These are phyloP conservation scores for Didymella sp. DNA, from an alignment of 2,329 filamentous ascomycete genomes.

Conservation along the genomic window DNA sequence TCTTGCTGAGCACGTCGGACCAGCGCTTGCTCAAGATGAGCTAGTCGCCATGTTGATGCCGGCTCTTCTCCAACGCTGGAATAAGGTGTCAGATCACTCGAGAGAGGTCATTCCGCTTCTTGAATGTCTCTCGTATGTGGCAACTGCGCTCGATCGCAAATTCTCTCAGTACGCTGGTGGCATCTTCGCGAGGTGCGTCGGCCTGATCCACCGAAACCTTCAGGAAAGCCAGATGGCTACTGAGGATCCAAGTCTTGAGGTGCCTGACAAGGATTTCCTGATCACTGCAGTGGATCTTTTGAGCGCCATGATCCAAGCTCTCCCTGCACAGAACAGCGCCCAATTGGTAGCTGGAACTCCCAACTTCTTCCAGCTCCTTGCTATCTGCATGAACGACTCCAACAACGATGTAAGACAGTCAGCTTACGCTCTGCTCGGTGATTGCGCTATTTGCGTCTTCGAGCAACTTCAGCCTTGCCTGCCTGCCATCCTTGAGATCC, in stretches of 20 bases:
- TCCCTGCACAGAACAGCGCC: constrained; percentile 75
- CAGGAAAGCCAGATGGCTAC: constrained; percentile 77
- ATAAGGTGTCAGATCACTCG: constrained; percentile 84
- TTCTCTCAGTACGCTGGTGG: constrained; percentile 87
- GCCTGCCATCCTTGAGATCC: constrained; percentile 74
- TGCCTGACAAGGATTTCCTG: constrained; percentile 94
- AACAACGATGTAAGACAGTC: constrained; percentile 95
- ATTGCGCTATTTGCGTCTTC: constrained; percentile 93
- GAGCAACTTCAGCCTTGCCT: constrained; percentile 78
- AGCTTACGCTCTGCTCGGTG: constrained; percentile 90
- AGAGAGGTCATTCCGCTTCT: constrained; percentile 92
- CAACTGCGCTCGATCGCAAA: constrained; percentile 78
- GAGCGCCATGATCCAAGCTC: constrained; percentile 90
- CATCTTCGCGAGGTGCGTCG: constrained; percentile 86
- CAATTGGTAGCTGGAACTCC: constrained; percentile 77
- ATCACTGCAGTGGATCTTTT: constrained; percentile 93
- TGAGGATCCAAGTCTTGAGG: constrained; percentile 72
- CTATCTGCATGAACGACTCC: constrained; percentile 89
- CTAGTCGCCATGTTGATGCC: constrained; percentile 92
- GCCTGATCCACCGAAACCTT: constrained; percentile 89
- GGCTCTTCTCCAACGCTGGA: constrained; percentile 85
- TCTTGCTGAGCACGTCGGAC: constrained; percentile 87
- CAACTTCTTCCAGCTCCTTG: constrained; percentile 87
- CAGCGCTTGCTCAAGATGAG: constrained; percentile 77
- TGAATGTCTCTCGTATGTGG: constrained; percentile 96